These are phyloP conservation scores for Rhodofomes roseus DNA, from an alignment of 1,284 basidiomycete species.

Conservation along the genomic window DNA sequence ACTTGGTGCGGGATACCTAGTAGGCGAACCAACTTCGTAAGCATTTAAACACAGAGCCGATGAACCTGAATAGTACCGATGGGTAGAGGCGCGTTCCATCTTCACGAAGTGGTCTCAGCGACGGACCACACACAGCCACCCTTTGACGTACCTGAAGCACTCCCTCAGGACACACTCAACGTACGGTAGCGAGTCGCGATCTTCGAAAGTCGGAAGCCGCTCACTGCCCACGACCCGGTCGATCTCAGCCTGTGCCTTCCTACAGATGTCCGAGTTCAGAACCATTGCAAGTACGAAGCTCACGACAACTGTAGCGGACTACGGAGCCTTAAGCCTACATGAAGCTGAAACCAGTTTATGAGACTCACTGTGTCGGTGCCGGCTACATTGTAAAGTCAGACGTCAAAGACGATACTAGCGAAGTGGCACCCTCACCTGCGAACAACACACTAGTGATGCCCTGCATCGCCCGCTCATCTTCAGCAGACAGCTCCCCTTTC, in stretches of 20 bases:
- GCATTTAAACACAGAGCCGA: too few species aligned
- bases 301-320: slow-evolving; percentile 43
- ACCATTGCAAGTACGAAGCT: slow-evolving; percentile 50
- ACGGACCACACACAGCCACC: background rate
- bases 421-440: slow-evolving; percentile 35
- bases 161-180: slow-evolving; percentile 48
- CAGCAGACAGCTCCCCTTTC: slow-evolving; percentile 10
- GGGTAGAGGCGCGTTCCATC: background rate
- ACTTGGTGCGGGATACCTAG: slow-evolving; percentile 16
- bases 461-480: slow-evolving; percentile 52
- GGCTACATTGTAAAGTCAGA: slow-evolving; percentile 15
- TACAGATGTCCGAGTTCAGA: slow-evolving; percentile 43
- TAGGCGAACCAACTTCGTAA: too few species aligned
- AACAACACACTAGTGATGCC: slow-evolving; percentile 51
- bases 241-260: slow-evolving; percentile 51
- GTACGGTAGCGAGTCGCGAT: slow-evolving; percentile 49
- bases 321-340: background rate
- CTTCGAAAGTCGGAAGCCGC: slow-evolving; percentile 44
- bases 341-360: background rate
- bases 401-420: too few species aligned
- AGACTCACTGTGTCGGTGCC: slow-evolving; percentile 29
- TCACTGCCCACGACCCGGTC: slow-evolving; percentile 43
- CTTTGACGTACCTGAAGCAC: slow-evolving; percentile 36
- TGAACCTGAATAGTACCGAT: background rate
- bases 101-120: background rate